Evolutionary conservation across 2,329 filamentous ascomycete species (phyloP), one percentile per base, ranked within the genome.

Genomic region (Penicillium sp.): DNA sequence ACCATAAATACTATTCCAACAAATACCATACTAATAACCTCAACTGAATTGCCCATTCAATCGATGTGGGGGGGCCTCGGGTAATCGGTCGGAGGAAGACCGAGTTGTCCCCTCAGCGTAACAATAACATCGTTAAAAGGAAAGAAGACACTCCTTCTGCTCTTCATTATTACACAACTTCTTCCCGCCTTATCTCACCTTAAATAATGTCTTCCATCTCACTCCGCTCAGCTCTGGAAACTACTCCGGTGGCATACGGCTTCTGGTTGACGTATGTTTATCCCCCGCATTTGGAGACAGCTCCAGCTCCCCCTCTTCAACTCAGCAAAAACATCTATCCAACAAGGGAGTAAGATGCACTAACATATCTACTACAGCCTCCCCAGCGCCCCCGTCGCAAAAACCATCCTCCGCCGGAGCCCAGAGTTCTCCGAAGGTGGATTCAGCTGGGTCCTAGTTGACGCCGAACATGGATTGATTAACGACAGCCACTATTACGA

Each of bases 401-500:
- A 67, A 57, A 67, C 68, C 6, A 64, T 72, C n/a, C 59, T 72
- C n/a, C 68, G 65, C 44, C 61, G 65, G 7, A 60, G 62, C 29
- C 57, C 65, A 21, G 58, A 59, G 8, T 64, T 59, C 12, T 50
- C 61, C 6, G 31, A 61, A 60, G 42, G 47, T 8, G 52, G 52
- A 40, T 71, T 69, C 57, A 68, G 64, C 58, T 75, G 73, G 73
- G 71, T 75, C 21, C 60, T 75, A 10, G 62, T 75, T 35, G 73
- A 75, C 44, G 71, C 69, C 34, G 73, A 75, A 60, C 73, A 75
- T 57, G 72, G 72, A 34, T 63, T 74, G 57, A 74, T 75, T 52
- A 63, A 67, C 31, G 73, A 75, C 46, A 57, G 60, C 39, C 62
- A 75, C 52, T 74, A 74, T 57, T 74, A 74, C 44, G 71, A 72